Percentiles rank a stretch among this genome's conserved stretches.
phyloP scores from a whole-genome alignment of 805 yeast genomes.

The Cyberlindnera meyerae region DNA sequence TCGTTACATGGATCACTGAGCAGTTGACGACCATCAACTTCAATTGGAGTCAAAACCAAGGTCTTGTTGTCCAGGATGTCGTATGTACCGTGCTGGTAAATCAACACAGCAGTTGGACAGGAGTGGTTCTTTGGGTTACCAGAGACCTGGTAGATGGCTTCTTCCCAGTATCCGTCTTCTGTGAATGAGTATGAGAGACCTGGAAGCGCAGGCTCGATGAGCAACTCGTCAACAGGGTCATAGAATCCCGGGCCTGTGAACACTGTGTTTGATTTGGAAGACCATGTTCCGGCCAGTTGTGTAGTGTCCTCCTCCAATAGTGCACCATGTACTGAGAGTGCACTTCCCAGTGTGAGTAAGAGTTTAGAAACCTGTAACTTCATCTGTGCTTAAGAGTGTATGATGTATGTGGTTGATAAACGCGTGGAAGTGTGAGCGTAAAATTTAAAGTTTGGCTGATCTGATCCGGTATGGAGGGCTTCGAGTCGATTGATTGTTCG shows the following conservation, averaged over 20 bases:
- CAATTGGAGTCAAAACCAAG: slow-evolving; percentile 64
- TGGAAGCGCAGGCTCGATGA: slow-evolving; percentile 93
- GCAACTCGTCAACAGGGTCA: slow-evolving; percentile 92
- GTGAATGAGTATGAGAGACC: slow-evolving; percentile 93
- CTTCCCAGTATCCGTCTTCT: slow-evolving; percentile 85
- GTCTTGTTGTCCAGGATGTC: slow-evolving; percentile 60
- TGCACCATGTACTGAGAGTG: background rate
- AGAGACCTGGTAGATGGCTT: slow-evolving; percentile 76
- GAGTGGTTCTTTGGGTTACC: slow-evolving; percentile 69
- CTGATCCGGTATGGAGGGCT: too few species aligned
- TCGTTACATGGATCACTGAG: slow-evolving; percentile 83
- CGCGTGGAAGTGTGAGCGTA: too few species aligned
- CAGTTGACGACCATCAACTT: slow-evolving; percentile 89
- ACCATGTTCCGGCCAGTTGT: slow-evolving; percentile 82
- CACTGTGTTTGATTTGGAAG: slow-evolving; percentile 88
- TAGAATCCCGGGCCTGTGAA: slow-evolving; percentile 95
- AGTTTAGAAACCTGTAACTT: slow-evolving; percentile 3
- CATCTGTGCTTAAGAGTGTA: too few species aligned
- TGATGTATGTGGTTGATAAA: too few species aligned
- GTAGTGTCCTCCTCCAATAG: slow-evolving; percentile 11
- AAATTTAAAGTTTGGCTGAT: too few species aligned
- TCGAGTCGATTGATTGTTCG: too few species aligned
- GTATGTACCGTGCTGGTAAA: slow-evolving; percentile 87
- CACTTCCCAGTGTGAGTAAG: slow-evolving; percentile 1
- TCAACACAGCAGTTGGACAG: slow-evolving; percentile 79